phyloP scores from a whole-genome alignment of 108 stramenopile genomes.

The Nitzschia palea region DNA sequence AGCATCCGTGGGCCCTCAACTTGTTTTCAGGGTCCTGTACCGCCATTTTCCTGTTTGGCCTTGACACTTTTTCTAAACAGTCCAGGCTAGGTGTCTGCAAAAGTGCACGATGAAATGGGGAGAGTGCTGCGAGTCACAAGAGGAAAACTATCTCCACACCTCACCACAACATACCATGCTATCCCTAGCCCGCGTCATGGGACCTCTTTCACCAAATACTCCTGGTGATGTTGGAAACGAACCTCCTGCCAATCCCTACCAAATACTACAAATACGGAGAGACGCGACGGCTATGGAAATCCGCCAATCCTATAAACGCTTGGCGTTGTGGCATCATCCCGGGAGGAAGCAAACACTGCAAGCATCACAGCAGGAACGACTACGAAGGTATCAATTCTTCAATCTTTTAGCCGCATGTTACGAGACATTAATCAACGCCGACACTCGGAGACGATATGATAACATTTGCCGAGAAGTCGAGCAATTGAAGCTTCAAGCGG shows the following conservation, averaged over 20 bases:
- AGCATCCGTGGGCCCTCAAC: too few species aligned
- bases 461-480: constrained; percentile 22
- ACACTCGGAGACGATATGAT: constrained; percentile 39
- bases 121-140: background rate
- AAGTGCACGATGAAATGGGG: background rate
- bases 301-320: constrained; percentile 38
- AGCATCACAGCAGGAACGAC: constrained; percentile 2
- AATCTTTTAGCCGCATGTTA: constrained; percentile 46
- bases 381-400: constrained; percentile 30
- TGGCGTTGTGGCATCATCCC: constrained; percentile 52
- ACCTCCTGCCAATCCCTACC: constrained; percentile 44
- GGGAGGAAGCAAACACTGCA: constrained; percentile 12
- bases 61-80: too few species aligned
- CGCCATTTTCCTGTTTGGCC: too few species aligned
- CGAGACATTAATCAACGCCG: constrained; percentile 46
- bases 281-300: constrained; percentile 51
- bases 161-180: constrained; percentile 4
- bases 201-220: background rate
- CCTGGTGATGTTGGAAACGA: background rate
- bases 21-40: too few species aligned
- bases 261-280: constrained; percentile 44
- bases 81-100: too few species aligned
- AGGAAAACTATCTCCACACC: background rate
- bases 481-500: constrained; percentile 7
- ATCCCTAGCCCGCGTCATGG: background rate